Percentiles rank a stretch among this genome's conserved stretches.
These are phyloP conservation scores for Penicillium pulvis DNA, from an alignment of 495 filamentous ascomycete species.

Conservation along the genomic window DNA sequence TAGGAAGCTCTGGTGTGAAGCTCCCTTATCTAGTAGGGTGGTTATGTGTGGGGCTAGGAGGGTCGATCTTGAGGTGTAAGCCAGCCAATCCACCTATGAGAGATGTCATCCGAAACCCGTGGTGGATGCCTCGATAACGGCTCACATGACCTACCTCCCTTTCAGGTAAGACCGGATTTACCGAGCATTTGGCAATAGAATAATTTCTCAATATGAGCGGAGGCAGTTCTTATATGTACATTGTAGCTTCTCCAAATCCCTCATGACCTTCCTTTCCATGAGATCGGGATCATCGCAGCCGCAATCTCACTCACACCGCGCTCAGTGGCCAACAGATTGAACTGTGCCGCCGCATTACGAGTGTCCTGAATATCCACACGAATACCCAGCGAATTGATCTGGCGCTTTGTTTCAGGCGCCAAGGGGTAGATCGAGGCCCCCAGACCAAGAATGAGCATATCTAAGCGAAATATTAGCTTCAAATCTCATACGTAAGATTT, in stretches of 20 bases:
- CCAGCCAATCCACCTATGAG: background rate
- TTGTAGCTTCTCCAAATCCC: background rate
- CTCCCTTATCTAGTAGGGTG: background rate
- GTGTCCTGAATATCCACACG: constrained; percentile 90
- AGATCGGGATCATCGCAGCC: constrained; percentile 85
- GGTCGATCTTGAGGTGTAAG: constrained; percentile 4
- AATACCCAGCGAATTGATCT: constrained; percentile 78
- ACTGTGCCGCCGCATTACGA: constrained; percentile 88
- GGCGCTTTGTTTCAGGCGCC: constrained; percentile 68
- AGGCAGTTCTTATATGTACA: background rate
- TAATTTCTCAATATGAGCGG: background rate
- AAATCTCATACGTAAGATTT: background rate
- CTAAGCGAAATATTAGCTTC: constrained; percentile 48
- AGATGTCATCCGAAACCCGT: background rate
- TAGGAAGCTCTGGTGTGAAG: background rate
- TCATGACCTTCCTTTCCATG: constrained; percentile 63
- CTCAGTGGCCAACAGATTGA: constrained; percentile 84
- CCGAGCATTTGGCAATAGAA: background rate
- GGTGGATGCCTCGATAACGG: background rate
- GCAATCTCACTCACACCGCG: constrained; percentile 77
- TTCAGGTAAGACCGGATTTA: background rate
- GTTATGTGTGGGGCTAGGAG: background rate
- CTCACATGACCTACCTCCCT: constrained; percentile 4
- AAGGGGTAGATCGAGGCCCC: constrained; percentile 75
- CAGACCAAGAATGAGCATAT: constrained; percentile 85